These are phyloP conservation scores for Fusarium piperis DNA, from an alignment of 2,329 filamentous ascomycete genomes.

Conservation along the genomic window DNA sequence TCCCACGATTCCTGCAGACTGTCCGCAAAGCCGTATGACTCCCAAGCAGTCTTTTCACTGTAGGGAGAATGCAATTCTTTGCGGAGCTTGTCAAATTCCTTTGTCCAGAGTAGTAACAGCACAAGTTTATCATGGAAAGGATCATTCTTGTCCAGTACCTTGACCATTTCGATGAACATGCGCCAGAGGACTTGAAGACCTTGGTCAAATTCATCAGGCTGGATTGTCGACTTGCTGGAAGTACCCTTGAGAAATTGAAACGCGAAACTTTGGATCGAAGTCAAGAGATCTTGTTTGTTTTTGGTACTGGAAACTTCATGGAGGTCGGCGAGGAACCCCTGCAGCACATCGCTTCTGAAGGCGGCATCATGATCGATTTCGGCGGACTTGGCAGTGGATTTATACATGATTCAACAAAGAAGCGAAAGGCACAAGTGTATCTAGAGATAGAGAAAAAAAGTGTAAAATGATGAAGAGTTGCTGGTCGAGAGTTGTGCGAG, in stretches of 20 bases:
- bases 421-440: background rate
- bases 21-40: conserved; percentile 4
- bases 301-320: background rate
- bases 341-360: background rate
- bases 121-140: conserved; percentile 10
- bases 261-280: background rate
- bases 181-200: background rate
- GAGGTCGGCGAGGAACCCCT: background rate
- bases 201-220: background rate
- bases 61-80: background rate
- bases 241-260: background rate
- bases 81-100: background rate
- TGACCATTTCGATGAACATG: background rate
- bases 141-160: background rate
- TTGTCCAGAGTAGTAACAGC: background rate
- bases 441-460: background rate
- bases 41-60: background rate
- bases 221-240: too few species aligned
- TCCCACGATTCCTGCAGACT: conserved; percentile 2
- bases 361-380: background rate
- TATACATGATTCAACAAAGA: background rate
- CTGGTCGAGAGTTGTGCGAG: background rate
- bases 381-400: background rate
- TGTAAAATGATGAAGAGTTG: background rate
- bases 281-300: background rate